These are phyloP conservation scores for Tagetes erecta DNA, from an alignment of 129 eudicot genomes.

Conservation along the genomic window DNA sequence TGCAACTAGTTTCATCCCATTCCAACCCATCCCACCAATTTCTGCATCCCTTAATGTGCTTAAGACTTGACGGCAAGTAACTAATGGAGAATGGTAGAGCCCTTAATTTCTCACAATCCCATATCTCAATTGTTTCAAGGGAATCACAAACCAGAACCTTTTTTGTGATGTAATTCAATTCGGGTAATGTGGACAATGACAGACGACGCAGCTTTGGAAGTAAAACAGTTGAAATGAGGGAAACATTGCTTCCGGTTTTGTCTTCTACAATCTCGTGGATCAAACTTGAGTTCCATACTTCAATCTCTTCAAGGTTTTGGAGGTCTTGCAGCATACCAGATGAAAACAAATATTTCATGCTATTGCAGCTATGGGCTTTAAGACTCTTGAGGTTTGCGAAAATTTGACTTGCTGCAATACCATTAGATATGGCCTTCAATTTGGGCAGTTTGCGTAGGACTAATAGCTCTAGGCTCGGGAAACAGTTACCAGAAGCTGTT, in stretches of 20 bases:
- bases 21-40: conserved; percentile 43
- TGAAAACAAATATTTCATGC: conserved; percentile 33
- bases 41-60: conserved; percentile 32
- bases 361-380: conserved; percentile 41
- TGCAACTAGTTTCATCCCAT: conserved; percentile 32
- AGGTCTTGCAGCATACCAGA: conserved; percentile 30
- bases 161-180: conserved; percentile 32
- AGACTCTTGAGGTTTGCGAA: conserved; percentile 38
- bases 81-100: conserved; percentile 40
- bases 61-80: conserved; percentile 36
- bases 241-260: conserved; percentile 9
- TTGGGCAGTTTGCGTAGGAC: conserved; percentile 41
- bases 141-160: conserved; percentile 30
- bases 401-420: conserved; percentile 24
- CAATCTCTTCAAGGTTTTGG: conserved; percentile 41
- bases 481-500: conserved; percentile 18
- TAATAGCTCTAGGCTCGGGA: conserved; percentile 35
- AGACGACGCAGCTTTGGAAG: conserved; percentile 41
- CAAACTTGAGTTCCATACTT: conserved; percentile 36
- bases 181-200: conserved; percentile 36
- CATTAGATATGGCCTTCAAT: conserved; percentile 33
- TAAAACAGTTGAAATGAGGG: conserved; percentile 12
- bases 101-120: conserved; percentile 39
- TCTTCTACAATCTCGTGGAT: conserved; percentile 35
- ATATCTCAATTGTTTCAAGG: conserved; percentile 38